phyloP scores from a whole-genome alignment of 768 basidiomycete species.

The Kwoniella dendrophila region DNA sequence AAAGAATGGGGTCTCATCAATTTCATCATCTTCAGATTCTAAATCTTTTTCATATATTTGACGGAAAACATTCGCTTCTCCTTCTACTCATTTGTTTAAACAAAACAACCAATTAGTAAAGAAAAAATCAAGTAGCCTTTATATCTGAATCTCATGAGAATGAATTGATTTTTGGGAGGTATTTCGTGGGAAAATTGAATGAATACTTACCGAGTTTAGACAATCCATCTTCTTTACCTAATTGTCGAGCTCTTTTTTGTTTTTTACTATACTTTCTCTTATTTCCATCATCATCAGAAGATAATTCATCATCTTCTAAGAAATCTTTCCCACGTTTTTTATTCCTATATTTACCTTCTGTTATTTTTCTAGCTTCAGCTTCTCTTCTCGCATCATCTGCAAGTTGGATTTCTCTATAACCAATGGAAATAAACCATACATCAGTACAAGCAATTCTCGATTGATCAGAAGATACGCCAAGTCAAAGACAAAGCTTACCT shows the following conservation, averaged over 20 bases:
- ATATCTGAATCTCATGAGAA: no score
- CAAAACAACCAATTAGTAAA: no score
- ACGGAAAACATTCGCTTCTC: slow-evolving; percentile 38
- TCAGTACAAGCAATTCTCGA: background rate
- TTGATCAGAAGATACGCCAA: no score
- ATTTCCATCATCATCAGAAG: slow-evolving; percentile 21
- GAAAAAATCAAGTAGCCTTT: no score
- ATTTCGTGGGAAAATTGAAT: background rate
- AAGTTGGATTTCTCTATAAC: slow-evolving; percentile 36
- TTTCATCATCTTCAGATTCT: slow-evolving; percentile 28
- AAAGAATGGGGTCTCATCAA: slow-evolving; percentile 21
- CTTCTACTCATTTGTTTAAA: slow-evolving; percentile 28
- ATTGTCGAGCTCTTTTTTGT: slow-evolving; percentile 29
- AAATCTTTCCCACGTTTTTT: slow-evolving; percentile 41
- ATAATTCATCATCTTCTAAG: slow-evolving; percentile 34
- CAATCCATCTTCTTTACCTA: slow-evolving; percentile 35
- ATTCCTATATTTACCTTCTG: slow-evolving; percentile 38
- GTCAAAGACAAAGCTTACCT: slow-evolving; percentile 38
- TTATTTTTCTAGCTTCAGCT: slow-evolving; percentile 39
- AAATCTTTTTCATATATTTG: slow-evolving; percentile 30
- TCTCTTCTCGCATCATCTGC: slow-evolving; percentile 43
- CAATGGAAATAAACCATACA: background rate
- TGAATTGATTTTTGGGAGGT: background rate
- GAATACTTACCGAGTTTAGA: slow-evolving; percentile 36
- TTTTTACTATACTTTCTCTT: slow-evolving; percentile 21